Evolutionary conservation across 768 basidiomycete species (phyloP).

Genomic region (Russula ochroleuca): DNA sequence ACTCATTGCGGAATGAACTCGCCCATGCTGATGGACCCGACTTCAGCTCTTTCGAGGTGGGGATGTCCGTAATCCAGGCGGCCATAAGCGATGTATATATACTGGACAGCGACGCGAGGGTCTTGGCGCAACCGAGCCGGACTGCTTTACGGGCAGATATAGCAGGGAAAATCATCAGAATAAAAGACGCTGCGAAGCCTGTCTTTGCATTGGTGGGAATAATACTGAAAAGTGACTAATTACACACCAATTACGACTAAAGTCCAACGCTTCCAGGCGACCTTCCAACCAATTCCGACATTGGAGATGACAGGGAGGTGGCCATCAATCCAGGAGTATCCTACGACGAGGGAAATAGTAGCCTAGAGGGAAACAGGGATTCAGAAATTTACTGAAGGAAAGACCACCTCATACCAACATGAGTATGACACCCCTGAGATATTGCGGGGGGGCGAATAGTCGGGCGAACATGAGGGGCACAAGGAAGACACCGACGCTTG

Average conservation of each 20-base stretch:
- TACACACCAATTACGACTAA: conserved; percentile 47
- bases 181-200: conserved; percentile 48
- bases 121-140: conserved; percentile 41
- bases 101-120: conserved; percentile 39
- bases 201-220: conserved; percentile 15
- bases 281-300: conserved; percentile 48
- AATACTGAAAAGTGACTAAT: background rate
- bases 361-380: conserved; percentile 30
- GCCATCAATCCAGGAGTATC: conserved; percentile 56
- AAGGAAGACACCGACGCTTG: conserved; percentile 44
- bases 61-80: conserved; percentile 38
- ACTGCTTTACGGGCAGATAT: conserved; percentile 47
- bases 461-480: conserved; percentile 49
- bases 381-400: background rate
- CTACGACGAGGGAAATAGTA: conserved; percentile 45
- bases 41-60: conserved; percentile 21
- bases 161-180: conserved; percentile 52
- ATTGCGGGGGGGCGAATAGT: conserved; percentile 43
- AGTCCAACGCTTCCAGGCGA: conserved; percentile 51
- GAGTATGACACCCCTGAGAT: conserved; percentile 39
- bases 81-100: conserved; percentile 43
- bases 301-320: conserved; percentile 44
- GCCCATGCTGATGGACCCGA: conserved; percentile 29
- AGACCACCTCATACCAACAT: conserved; percentile 34
- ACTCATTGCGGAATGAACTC: conserved; percentile 31